A percentile compares a stretch with the other conserved stretches of the same genome.
phyloP scores from a whole-genome alignment of 371 early-diverging fungal genomes.

The Haplosporangium sp. region DNA sequence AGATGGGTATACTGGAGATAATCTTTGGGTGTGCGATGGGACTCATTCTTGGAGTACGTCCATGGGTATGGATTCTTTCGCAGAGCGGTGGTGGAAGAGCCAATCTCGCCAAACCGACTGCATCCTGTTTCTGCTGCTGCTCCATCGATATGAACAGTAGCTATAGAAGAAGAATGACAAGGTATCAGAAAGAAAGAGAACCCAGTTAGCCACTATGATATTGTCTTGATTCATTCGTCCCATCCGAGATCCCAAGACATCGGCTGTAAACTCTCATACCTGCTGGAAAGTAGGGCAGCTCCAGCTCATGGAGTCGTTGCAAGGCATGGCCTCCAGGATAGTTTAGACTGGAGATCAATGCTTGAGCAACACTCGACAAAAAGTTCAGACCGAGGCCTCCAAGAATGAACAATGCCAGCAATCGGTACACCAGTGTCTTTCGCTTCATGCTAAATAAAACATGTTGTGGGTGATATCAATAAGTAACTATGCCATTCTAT shows the following conservation, averaged over 20 bases:
- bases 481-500: neutral
- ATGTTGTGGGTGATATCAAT: neutral
- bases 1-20: conserved; percentile 76
- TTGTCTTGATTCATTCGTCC: conserved; percentile 1
- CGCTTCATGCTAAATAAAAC: conserved; percentile 32
- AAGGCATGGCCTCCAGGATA: conserved; percentile 94
- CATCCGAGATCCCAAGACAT: neutral
- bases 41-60: conserved; percentile 76
- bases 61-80: conserved; percentile 58
- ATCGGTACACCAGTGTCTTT: conserved; percentile 25
- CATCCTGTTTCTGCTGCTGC: conserved; percentile 91
- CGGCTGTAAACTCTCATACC: conserved; percentile 10
- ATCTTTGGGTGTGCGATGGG: conserved; percentile 58
- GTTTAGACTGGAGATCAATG: conserved; percentile 77
- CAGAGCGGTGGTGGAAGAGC: conserved; percentile 65
- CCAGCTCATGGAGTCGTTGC: conserved; percentile 66
- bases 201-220: neutral
- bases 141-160: conserved; percentile 82
- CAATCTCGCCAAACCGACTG: conserved; percentile 77
- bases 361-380: conserved; percentile 59
- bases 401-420: conserved; percentile 31
- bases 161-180: conserved; percentile 14
- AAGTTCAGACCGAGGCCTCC: conserved; percentile 51
- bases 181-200: neutral
- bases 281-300: conserved; percentile 30